Base-by-base conservation (phyloP, 2,329 filamentous ascomycete genomes). In the Samsoniella hepiali region DNA sequence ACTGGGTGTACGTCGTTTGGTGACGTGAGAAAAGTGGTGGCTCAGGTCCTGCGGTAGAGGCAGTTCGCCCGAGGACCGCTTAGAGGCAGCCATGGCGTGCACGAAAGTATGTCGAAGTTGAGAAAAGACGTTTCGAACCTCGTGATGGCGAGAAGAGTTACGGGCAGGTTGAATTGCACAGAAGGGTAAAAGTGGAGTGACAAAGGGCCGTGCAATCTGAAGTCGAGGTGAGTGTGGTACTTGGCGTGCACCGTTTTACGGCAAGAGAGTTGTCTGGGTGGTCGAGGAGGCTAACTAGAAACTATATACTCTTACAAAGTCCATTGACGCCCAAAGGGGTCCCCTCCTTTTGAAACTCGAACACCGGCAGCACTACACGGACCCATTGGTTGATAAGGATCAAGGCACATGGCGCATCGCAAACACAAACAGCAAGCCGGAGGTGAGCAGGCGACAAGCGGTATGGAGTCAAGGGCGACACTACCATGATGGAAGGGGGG, bases 1-100 rank as follows among this genome's bases (percentile, higher is more conserved):
- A 71, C 88, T 95, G 7, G 84, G 79, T 7, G 79, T 69, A 9
- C 91, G 84, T 54, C 84, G 82, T 71, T 83, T 88, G 55, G 91
- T 89, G 51, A 86, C 81, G 63, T 85, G 80, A 1, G 91, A 93
- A 69, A 88, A 89, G 72, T 93, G 89, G 73, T 97, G 91, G 68
- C 87, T 89, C 65, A 97, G 81, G 74, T 97, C 90, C 68, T 87
- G 78, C 6, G 93, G 91, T 63, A 67, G 67, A 42, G 68, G 66
- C 44, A 68, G 44, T 22, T 51, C 32, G 34, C 34, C 53, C 44
- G 29, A 32, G 40, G 42, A 15, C 29, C 22, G 51, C 10, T 40
- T 47, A 11, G 53, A 40, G 53, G 34, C n/a, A 36, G 34, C 38
- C 60, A 63, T 63, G 38, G 29, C 8, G 38, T 31, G 49, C 17